phyloP scores from a whole-genome alignment of 257 asterid genomes.

The Gentiana straminea region DNA sequence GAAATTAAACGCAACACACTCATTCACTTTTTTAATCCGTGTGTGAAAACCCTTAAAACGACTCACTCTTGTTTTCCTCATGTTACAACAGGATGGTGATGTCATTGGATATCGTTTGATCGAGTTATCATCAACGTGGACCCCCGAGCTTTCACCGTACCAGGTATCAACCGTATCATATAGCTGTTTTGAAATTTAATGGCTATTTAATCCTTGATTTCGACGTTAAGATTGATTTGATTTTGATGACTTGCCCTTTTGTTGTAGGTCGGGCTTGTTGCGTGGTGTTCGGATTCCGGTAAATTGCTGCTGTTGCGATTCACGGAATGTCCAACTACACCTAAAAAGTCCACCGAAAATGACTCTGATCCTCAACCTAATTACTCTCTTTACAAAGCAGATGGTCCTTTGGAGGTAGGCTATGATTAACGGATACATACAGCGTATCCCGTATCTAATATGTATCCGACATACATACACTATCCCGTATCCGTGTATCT shows the following conservation, averaged over 20 bases:
- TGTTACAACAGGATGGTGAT: conserved; percentile 59
- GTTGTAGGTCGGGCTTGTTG: conserved; percentile 68
- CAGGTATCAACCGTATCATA: conserved; percentile 41
- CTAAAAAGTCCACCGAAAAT: conserved; percentile 32
- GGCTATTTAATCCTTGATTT: neutral
- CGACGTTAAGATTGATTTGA: neutral
- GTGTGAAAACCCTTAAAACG: too few relatives aligned
- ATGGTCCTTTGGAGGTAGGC: conserved; percentile 80
- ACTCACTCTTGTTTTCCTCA: neutral
- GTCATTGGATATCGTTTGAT: conserved; percentile 73
- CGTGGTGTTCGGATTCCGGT: conserved; percentile 37
- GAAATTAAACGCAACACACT: too few relatives aligned
- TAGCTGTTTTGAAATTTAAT: conserved; percentile 3
- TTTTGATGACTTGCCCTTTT: conserved; percentile 12
- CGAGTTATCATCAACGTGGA: conserved; percentile 89
- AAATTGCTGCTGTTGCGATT: conserved; percentile 41
- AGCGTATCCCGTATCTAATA: too few relatives aligned
- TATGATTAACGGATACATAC: too few relatives aligned
- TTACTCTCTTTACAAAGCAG: conserved; percentile 51
- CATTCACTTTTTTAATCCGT: too few relatives aligned
- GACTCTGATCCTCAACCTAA: conserved; percentile 34
- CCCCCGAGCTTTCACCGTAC: conserved; percentile 67
- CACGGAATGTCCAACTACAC: conserved; percentile 47
- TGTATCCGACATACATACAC: too few relatives aligned
- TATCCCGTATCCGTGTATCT: too few relatives aligned